Conservation (phyloP, 129 eudicot genomes). For the Escallonia herrerae region DNA sequence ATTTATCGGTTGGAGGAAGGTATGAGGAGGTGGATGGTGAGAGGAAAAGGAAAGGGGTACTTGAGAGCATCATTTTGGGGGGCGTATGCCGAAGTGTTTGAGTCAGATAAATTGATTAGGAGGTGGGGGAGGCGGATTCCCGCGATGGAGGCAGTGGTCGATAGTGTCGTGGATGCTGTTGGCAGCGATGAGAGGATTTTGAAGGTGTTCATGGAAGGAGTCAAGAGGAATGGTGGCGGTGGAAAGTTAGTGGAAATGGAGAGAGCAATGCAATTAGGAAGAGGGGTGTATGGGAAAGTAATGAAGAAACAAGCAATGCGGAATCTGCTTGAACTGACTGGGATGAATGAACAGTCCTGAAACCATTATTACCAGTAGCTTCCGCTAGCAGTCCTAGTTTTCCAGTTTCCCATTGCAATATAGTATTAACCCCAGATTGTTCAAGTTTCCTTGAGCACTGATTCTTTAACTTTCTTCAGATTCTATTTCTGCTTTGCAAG, state of each 20-base stretch:
- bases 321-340: conserved; percentile 40
- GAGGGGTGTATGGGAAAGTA: conserved; percentile 81
- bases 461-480: background rate
- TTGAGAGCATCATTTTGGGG: conserved; percentile 89
- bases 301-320: conserved; percentile 86
- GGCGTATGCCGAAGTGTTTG: conserved; percentile 56
- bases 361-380: background rate
- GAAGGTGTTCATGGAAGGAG: conserved; percentile 51
- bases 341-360: conserved; percentile 23
- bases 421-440: background rate
- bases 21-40: conserved; percentile 69
- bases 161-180: conserved; percentile 72
- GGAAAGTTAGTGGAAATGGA: conserved; percentile 76
- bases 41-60: conserved; percentile 77
- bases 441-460: conserved; percentile 12
- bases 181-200: conserved; percentile 81
- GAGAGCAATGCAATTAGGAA: conserved; percentile 71
- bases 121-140: conserved; percentile 77
- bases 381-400: background rate
- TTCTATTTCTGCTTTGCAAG: background rate
- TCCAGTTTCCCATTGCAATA: too few species aligned
- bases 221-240: conserved; percentile 50
- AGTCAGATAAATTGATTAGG: conserved; percentile 57
- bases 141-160: conserved; percentile 51
- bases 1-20: conserved; percentile 68